phyloP scores from a whole-genome alignment of 2,329 filamentous ascomycete species.

The Xylaria sp. region DNA sequence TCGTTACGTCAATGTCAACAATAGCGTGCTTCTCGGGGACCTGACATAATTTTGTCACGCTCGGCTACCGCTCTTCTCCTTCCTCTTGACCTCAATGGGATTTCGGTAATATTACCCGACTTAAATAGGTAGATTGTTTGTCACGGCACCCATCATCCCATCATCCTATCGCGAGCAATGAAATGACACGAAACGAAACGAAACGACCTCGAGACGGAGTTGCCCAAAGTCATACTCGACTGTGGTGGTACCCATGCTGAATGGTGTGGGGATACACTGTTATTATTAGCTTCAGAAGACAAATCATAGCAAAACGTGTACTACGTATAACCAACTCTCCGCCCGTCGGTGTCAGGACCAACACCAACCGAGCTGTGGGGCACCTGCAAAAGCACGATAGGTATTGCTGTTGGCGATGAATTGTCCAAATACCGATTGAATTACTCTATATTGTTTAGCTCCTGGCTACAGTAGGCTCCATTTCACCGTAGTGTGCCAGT shows the following conservation, averaged over 20 bases:
- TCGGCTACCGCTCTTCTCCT: background rate
- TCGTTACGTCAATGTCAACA: slow-evolving; percentile 30
- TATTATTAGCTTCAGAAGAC: slow-evolving; percentile 26
- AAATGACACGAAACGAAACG: too few species aligned
- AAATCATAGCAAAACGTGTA: slow-evolving; percentile 11
- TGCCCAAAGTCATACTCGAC: background rate
- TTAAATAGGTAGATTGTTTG: background rate
- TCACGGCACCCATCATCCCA: background rate
- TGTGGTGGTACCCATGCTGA: background rate
- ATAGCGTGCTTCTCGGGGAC: background rate
- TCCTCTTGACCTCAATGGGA: background rate
- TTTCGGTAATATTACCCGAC: background rate
- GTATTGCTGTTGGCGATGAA: background rate
- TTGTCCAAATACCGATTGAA: background rate
- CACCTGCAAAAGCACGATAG: background rate
- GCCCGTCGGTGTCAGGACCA: slow-evolving; percentile 6
- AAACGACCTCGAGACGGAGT: background rate
- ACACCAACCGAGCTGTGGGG: slow-evolving; percentile 7
- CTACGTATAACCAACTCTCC: background rate
- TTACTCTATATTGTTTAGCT: background rate
- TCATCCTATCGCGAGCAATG: background rate
- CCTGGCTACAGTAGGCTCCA: background rate
- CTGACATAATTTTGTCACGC: slow-evolving; percentile 9
- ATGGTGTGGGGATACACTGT: slow-evolving; percentile 8
- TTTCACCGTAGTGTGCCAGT: too few species aligned